Evolutionary conservation across 352 stramenopile species (phyloP).

Genomic region (Globisporangium paroecandrum): DNA sequence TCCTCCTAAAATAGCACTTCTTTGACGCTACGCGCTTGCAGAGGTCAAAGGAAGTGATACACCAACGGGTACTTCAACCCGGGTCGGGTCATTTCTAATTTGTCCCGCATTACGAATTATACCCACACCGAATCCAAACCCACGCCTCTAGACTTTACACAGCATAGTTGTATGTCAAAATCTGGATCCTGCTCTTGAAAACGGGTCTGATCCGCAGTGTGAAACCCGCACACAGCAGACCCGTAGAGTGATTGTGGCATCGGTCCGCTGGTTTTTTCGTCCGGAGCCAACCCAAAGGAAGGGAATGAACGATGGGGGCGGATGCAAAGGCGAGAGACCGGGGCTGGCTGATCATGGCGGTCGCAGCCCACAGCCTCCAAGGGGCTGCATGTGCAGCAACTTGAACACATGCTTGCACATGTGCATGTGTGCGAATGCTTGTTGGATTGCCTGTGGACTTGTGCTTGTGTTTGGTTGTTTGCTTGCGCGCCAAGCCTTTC

Average conservation of each 20-base stretch:
- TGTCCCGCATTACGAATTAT: background rate
- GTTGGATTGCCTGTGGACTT: background rate
- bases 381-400: background rate
- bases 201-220: background rate
- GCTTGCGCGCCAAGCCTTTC: background rate
- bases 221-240: background rate
- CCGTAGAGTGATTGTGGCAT: conserved; percentile 9
- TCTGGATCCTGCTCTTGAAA: background rate
- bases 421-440: background rate
- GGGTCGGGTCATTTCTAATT: background rate
- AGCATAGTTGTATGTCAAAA: background rate
- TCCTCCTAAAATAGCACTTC: background rate
- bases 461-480: background rate
- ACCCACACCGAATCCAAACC: background rate
- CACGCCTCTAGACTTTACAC: background rate
- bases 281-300: background rate
- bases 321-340: background rate
- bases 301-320: conserved; percentile 1
- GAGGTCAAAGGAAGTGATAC: background rate
- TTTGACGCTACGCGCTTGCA: background rate
- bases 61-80: background rate
- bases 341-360: background rate
- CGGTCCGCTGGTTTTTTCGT: background rate
- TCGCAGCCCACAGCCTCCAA: background rate
- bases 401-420: background rate